These are phyloP conservation scores for Arbutus unedo DNA, from an alignment of 148 eudicot species.

Conservation along the genomic window DNA sequence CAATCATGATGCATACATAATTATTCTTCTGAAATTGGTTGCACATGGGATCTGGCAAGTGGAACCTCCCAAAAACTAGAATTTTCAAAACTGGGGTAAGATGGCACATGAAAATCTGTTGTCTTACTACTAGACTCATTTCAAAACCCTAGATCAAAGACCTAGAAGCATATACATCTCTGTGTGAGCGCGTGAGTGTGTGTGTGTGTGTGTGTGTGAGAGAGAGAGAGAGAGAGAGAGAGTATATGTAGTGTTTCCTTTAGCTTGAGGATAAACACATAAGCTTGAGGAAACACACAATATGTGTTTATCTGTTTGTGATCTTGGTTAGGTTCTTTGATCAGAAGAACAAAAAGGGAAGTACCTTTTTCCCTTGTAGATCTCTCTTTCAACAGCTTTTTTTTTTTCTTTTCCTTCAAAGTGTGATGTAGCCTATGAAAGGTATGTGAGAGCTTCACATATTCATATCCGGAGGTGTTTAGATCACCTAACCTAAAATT, in stretches of 20 bases:
- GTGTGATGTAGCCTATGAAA: not conserved
- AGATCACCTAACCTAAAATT: slow-evolving; percentile 36
- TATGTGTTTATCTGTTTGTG: not conserved
- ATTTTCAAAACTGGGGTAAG: not conserved
- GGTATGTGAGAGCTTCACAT: slow-evolving; percentile 3
- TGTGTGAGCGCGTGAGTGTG: too few species aligned
- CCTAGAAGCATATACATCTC: not conserved
- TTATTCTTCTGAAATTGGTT: slow-evolving; percentile 12
- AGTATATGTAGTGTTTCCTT: not conserved
- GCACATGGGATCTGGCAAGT: slow-evolving; percentile 13
- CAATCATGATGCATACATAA: not conserved
- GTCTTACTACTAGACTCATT: not conserved
- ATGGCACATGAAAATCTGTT: not conserved
- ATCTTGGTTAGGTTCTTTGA: slow-evolving; percentile 11
- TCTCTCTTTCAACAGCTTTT: not conserved
- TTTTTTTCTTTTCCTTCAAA: not conserved
- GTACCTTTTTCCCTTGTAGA: slow-evolving; percentile 13
- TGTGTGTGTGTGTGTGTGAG: too few species aligned
- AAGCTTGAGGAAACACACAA: not conserved
- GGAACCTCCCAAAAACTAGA: not conserved
- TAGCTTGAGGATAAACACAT: not conserved
- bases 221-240: too few species aligned
- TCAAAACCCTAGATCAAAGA: slow-evolving; percentile 17
- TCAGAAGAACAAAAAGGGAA: slow-evolving; percentile 16
- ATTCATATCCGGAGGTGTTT: not conserved